A percentile compares a stretch with the other conserved stretches of the same genome.
phyloP scores from a whole-genome alignment of 495 filamentous ascomycete genomes.

The Arthonia radiata region DNA sequence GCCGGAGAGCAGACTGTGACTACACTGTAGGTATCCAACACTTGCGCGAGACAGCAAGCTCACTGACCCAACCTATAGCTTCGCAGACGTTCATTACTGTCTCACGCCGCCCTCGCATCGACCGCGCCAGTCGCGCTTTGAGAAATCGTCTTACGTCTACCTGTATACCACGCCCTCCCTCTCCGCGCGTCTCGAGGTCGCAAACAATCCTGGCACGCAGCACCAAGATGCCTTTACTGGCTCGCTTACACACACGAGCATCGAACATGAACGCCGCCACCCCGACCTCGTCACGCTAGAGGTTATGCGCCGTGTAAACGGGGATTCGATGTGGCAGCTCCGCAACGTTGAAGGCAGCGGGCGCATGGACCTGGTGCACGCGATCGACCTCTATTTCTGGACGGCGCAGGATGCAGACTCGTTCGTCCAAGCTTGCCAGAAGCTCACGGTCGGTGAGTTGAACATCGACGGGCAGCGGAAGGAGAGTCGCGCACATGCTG shows the following conservation, averaged over 20 bases:
- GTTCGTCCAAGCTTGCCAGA: constrained; percentile 51
- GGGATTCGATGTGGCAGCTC: constrained; percentile 17
- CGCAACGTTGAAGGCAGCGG: constrained; percentile 55
- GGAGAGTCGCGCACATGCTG: constrained; percentile 15
- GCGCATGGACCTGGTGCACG: constrained; percentile 53
- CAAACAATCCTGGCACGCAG: constrained; percentile 65
- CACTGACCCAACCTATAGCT: too few relatives aligned
- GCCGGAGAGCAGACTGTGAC: too few relatives aligned
- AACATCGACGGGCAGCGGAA: too few relatives aligned
- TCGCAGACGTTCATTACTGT: constrained; percentile 69
- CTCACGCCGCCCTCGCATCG: constrained; percentile 46
- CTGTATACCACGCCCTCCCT: constrained; percentile 50
- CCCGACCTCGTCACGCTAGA: constrained; percentile 9
- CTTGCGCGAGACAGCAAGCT: too few relatives aligned
- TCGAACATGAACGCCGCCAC: constrained; percentile 8
- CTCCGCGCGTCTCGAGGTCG: constrained; percentile 55
- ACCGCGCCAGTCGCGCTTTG: constrained; percentile 64
- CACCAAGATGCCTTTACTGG: constrained; percentile 79
- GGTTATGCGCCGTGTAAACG: constrained; percentile 5
- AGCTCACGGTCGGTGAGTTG: too few relatives aligned
- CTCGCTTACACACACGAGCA: constrained; percentile 57
- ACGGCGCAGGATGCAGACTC: constrained; percentile 44
- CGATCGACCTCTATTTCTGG: constrained; percentile 81
- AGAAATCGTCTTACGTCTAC: constrained; percentile 74
- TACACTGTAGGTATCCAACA: too few relatives aligned